Base-by-base conservation (phyloP, 495 filamentous ascomycete species). In the Polyplosphaeria fusca region DNA sequence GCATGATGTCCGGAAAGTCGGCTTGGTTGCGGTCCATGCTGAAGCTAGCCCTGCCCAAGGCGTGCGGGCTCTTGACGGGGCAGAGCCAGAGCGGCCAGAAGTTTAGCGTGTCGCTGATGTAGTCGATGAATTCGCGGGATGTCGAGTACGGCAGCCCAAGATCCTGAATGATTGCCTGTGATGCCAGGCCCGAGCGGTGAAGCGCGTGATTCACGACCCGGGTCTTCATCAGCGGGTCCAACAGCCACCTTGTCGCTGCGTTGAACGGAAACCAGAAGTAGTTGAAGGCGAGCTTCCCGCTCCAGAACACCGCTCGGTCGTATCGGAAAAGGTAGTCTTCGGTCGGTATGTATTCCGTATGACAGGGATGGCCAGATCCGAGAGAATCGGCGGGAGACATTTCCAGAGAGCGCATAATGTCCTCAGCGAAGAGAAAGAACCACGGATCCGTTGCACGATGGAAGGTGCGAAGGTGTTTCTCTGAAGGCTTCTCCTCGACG, bases 171-270 rank as follows among this genome's bases (percentile, higher is more conserved):
- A 85, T 69, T 47, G 71, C 76, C 14, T 71, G 68, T 22, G 69
- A 71, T 2, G 73, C 68, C 28, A 76, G 69, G 1, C 77, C 76
- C 60, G 80, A 79, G 16, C 70, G 73, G 52, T 85, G 76, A 2
- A 84, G 62, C 0, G 80, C 81, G 37, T 76, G 77, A 61, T 83
- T 83, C 69, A 85, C 77, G 72, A 80, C 80, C 11, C 82, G 72
- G 39, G 82, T 84, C 65, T 82, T 79, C 61, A 85, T 62, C 60
- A 85, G 82, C 60, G 79, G 76, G 63, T 86, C 82, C 7, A 86
- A 76, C 44, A 73, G 67, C 68, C 72, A 78, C 18, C 80, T 75
- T 0, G 79, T 83, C 37, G 76, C 52, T 27, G 58, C 54, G 53
- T 76, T 83, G 69, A 83, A 82, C 2, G 82, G 82, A 11, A 71